phyloP scores from a whole-genome alignment of 2,329 filamentous ascomycete species.

The Cadophora gregata region DNA sequence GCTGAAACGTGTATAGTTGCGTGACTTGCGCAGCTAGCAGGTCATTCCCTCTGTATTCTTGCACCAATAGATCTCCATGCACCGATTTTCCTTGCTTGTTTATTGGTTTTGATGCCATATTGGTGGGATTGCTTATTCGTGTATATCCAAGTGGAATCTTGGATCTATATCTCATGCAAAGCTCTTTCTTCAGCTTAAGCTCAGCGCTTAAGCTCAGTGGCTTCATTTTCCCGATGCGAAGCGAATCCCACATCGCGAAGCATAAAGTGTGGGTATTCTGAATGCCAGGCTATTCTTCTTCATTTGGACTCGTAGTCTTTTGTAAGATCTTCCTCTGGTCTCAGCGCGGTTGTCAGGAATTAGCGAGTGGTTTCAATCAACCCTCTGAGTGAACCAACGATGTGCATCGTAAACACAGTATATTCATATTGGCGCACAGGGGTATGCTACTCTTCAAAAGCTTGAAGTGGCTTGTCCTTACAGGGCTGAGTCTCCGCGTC shows the following conservation, averaged over 20 bases:
- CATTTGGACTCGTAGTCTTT: not conserved
- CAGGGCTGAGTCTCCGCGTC: conserved; percentile 22
- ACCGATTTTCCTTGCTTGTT: not conserved
- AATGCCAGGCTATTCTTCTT: not conserved
- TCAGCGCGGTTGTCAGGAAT: not conserved
- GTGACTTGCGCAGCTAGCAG: not conserved
- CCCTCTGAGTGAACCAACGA: not conserved
- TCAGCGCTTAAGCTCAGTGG: conserved; percentile 4
- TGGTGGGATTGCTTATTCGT: not conserved
- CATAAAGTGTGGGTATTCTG: not conserved
- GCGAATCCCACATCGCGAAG: not conserved
- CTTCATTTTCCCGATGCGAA: not conserved
- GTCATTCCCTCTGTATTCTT: not conserved
- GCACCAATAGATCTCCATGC: not conserved
- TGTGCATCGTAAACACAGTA: not conserved
- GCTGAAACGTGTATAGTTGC: not conserved
- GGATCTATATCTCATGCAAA: not conserved
- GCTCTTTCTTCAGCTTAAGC: conserved; percentile 1
- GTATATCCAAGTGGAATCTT: not conserved
- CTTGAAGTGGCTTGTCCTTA: conserved; percentile 5
- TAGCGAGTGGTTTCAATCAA: not conserved
- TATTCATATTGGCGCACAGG: not conserved
- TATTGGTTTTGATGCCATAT: not conserved
- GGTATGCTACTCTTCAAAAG: not conserved
- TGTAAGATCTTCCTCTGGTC: not conserved